Evolutionary conservation across 2,329 filamentous ascomycete species (phyloP).

Genomic region (Apiospora marii): DNA sequence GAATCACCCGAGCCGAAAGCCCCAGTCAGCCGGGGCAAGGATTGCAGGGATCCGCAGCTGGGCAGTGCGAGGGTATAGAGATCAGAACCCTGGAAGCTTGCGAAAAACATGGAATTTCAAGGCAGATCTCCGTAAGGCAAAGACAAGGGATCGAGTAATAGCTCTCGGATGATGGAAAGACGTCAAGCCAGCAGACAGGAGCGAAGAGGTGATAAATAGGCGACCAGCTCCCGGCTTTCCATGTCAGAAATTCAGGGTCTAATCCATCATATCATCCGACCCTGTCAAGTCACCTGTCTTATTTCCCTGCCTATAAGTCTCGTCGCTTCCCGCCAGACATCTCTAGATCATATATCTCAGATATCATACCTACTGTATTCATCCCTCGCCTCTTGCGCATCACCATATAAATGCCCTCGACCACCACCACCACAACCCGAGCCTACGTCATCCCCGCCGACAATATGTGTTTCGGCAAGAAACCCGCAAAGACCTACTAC

Average conservation of each 20-base stretch:
- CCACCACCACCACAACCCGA: conserved; percentile 28
- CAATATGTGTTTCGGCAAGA: conserved; percentile 59
- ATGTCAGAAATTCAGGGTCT: not conserved
- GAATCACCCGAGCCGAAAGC: not conserved
- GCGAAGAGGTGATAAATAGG: not conserved
- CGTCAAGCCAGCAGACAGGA: not conserved
- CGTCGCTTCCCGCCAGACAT: not conserved
- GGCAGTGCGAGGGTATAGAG: conserved; percentile 18
- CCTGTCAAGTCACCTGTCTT: not conserved
- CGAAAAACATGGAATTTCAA: conserved; percentile 12
- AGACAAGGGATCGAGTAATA: not conserved
- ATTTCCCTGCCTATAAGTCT: not conserved
- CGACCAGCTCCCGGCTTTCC: not conserved
- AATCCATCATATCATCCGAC: conserved; percentile 19
- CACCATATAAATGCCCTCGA: conserved; percentile 29
- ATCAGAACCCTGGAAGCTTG: conserved; percentile 14
- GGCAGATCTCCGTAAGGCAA: conserved; percentile 6
- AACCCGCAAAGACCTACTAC: conserved; percentile 58
- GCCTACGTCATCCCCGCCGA: conserved; percentile 28
- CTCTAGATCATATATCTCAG: not conserved
- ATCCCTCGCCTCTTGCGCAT: conserved; percentile 24
- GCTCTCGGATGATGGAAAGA: not conserved
- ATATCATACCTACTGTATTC: conserved; percentile 22
- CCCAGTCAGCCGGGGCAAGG: not conserved
- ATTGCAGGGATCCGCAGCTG: conserved; percentile 12